Evolutionary conservation across 2,329 filamentous ascomycete species (phyloP), one percentile per base, ranked within the genome.

Genomic region (Cercospora sesami): DNA sequence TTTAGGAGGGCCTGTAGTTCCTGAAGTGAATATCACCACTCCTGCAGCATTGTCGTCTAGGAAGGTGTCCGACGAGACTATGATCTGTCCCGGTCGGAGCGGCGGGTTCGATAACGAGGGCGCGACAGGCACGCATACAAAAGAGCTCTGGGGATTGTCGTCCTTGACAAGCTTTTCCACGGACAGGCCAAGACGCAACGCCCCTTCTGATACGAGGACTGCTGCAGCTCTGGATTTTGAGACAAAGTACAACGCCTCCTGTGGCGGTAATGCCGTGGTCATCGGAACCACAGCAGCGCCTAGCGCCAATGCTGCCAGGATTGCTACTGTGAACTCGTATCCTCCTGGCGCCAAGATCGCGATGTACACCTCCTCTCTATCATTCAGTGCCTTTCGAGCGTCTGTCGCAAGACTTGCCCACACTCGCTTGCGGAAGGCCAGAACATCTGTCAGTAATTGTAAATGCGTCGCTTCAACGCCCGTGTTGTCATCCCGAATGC

Each of bases 251-350:
- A 77, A 71, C 4, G 80, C 81, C 70, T 84, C 82, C 58, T 82
- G 77, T 5, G 81, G 75, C 1, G 81, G 80, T 6, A 83, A 65
- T 10, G 76, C 79, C 12, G 80, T 78, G 26, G 78, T 78, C 68
- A 84, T 79, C 4, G 82, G 83, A 7, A 85, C 83, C 1, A 80
- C 79, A 14, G 82, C 83, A 4, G 80, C 83, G 18, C 82, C 82
- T 2, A 83, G 68, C 8, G 83, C 82, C 36, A 83, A 75, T n/a
- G 83, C 77, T 4, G 82, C 80, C 30, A 84, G 76, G 69, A 83
- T 81, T 4, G 80, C 82, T n/a, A 84, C 81, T 4, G 80, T 78
- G 70, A 81, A 85, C 65, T 84, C 82, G 71, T 84, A 84, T 5
- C 83, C 80, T 6, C 81, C 81, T 2, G 81, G 77, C 10, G 81